A percentile compares a stretch with the other conserved stretches of the same genome.
Conservation (phyloP, 768 basidiomycete species). For the Hypsizygus marmoreus region DNA sequence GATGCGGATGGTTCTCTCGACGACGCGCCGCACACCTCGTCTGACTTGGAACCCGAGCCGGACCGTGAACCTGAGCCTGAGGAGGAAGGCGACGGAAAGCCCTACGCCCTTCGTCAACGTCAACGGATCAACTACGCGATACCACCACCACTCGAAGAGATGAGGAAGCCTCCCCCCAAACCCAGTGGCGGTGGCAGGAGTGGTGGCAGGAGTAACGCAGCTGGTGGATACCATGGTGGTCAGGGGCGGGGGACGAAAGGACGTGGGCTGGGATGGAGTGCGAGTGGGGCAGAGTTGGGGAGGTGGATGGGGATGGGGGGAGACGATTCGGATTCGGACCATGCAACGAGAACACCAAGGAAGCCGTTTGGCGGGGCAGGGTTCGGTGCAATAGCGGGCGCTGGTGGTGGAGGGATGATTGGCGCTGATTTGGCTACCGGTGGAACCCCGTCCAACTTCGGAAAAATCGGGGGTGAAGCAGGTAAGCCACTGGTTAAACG, state of each 20-base stretch:
- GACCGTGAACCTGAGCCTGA: conserved; percentile 49
- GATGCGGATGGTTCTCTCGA: conserved; percentile 64
- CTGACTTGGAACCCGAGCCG: conserved; percentile 44
- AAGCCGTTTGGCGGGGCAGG: conserved; percentile 63
- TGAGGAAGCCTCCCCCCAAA: conserved; percentile 49
- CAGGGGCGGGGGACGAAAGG: conserved; percentile 32
- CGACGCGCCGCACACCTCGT: conserved; percentile 49
- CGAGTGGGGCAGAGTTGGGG: conserved; percentile 73
- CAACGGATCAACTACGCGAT: conserved; percentile 78
- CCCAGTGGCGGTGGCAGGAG: conserved; percentile 29
- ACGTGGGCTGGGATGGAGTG: conserved; percentile 75
- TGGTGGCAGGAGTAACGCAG: conserved; percentile 23
- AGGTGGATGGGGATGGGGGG: conserved; percentile 74
- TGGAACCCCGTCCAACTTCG: conserved; percentile 83
- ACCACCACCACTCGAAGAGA: conserved; percentile 78
- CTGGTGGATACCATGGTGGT: conserved; percentile 34
- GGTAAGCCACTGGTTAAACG: conserved; percentile 47
- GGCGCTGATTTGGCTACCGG: conserved; percentile 67
- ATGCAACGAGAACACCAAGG: conserved; percentile 63
- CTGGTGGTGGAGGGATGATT: conserved; percentile 55
- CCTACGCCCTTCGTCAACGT: conserved; percentile 69
- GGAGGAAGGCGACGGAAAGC: conserved; percentile 54
- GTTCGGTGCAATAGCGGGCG: conserved; percentile 49
- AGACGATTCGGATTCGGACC: conserved; percentile 83
- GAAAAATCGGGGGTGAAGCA: conserved; percentile 77